Evolutionary conservation across 306 rosid genomes (phyloP), one percentile per base, ranked within the genome.

Genomic region (Rosa lucieae): DNA sequence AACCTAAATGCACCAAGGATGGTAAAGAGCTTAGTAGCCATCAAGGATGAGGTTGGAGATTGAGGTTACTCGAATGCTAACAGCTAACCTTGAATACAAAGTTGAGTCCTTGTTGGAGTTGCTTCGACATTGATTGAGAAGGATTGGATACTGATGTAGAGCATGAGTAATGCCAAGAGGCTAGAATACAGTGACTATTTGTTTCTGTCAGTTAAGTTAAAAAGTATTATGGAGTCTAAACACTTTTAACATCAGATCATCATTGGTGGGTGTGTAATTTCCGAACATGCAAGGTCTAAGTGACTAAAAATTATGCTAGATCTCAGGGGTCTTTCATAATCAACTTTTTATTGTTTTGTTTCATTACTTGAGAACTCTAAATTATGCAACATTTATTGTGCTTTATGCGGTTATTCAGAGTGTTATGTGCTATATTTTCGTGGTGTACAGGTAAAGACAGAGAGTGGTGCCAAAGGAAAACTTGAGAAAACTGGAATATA

Each of bases 401-500:
- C 7, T n/a, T 44, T 13, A 8, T n/a, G 42, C 11, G 46, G 5
- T 49, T 49, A 23, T 55, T 40, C 77, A 9, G 35, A 49, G 43
- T 0, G 6, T 37, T 20, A 37, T 17, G 58, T 68, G 49, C 69
- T 67, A 23, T 59, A 79, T 77, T 73, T 63, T 77, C 7, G 20
- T 77, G 69, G 53, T 78, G 32, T 71, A 62, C 77, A 94, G 97
- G 78, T 94, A 78, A 94, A 88, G 90, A 92, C 97, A 74, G 99
- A 94, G 87, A 85, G 97, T 79, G 97, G 99, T 73, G 89, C 97
- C 48, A 94, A 89, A 87, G 91, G 79, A 17, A 92, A 87, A 86
- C 87, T 92, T 47, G 88, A 80, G 81, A 91, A 91, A 86, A 94
- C 97, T 21, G 99, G 99, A 66, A 91, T 92, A 82, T 94, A 91